phyloP scores from a whole-genome alignment of 352 stramenopile species.

The Globisporangium canariense region DNA sequence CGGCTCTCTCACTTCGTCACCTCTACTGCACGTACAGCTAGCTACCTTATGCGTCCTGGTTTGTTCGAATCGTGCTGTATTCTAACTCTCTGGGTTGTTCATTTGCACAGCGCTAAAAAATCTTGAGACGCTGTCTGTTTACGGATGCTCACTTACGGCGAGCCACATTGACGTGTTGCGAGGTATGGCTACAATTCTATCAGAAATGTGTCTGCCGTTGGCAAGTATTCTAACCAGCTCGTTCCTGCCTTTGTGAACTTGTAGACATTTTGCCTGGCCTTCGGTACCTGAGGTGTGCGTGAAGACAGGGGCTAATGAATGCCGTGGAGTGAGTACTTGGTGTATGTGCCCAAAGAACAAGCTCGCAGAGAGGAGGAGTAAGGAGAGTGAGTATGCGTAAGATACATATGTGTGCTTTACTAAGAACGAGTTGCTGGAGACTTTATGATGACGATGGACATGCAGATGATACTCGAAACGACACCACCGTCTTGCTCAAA shows the following conservation, averaged over 20 bases:
- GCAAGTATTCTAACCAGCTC: not conserved
- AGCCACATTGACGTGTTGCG: conserved; percentile 51
- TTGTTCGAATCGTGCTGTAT: not conserved
- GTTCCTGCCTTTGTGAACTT: not conserved
- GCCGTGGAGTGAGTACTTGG: not conserved
- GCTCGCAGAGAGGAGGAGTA: not conserved
- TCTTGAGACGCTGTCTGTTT: conserved; percentile 51
- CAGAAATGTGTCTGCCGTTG: not conserved
- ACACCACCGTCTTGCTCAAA: not conserved
- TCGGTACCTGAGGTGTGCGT: conserved; percentile 44
- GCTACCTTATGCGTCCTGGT: not conserved
- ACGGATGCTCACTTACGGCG: conserved; percentile 44
- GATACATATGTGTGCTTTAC: conserved; percentile 9
- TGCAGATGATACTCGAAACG: not conserved
- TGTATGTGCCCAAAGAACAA: not conserved
- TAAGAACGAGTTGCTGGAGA: not conserved
- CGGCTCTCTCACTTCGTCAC: conserved; percentile 59
- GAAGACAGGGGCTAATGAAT: conserved; percentile 1
- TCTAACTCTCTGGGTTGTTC: not conserved
- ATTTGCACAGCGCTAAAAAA: conserved; percentile 43
- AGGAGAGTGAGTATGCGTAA: not conserved
- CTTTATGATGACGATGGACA: not conserved
- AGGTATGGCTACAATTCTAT: conserved; percentile 22
- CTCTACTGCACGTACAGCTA: conserved; percentile 47
- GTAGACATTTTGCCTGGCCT: conserved; percentile 52